These are phyloP conservation scores for Dispira parvispora DNA, from an alignment of 192 early-diverging fungal genomes.

Conservation along the genomic window DNA sequence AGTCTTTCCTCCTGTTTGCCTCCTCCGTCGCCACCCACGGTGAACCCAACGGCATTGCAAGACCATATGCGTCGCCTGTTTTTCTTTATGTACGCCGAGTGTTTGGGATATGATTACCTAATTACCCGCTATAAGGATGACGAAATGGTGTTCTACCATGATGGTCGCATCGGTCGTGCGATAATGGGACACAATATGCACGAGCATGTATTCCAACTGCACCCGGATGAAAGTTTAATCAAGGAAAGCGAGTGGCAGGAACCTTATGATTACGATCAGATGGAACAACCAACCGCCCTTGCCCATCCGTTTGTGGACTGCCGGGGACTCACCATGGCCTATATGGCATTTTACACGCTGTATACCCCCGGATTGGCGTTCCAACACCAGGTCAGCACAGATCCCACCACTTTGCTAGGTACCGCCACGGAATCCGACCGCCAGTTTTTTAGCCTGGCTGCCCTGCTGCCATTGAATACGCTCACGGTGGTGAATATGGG, in stretches of 20 bases:
- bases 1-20: background rate
- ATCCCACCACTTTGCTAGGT: background rate
- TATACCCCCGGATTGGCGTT: background rate
- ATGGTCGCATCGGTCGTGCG: background rate
- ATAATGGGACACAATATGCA: background rate
- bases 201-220: background rate
- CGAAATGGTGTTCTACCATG: background rate
- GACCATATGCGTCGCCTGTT: background rate
- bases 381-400: background rate
- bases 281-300: background rate
- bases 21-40: background rate
- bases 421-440: background rate
- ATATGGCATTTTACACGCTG: background rate
- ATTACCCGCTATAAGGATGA: background rate
- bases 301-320: background rate
- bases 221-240: background rate
- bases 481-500: background rate
- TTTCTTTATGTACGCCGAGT: background rate
- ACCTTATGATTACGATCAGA: background rate
- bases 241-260: background rate
- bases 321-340: background rate
- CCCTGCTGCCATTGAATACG: background rate
- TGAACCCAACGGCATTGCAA: background rate
- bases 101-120: background rate
- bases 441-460: slow-evolving; percentile 1